Evolutionary conservation across 2,329 filamentous ascomycete genomes (phyloP), one percentile per base, ranked within the genome.

Genomic region (Pyricularia sp.): DNA sequence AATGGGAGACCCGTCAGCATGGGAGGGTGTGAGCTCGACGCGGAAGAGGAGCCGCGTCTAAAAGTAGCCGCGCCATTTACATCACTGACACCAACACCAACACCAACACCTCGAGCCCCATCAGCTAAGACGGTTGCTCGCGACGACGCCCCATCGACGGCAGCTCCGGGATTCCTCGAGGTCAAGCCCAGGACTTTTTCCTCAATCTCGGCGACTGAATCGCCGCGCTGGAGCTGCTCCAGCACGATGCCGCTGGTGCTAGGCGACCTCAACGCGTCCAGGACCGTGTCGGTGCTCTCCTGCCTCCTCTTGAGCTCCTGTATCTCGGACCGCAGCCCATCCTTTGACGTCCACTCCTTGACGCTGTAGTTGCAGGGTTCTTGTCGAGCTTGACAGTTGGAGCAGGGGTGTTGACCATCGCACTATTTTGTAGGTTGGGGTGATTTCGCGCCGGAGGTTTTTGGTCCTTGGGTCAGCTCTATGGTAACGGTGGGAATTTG

Each of bases 191-290:
- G 35, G 2, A 62, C 33, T 22, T 26, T 62, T 24, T 30, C 40
- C 61, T 62, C 61, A 24, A 62, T 62, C 22, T 62, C 24, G 35
- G 12, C 33, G n/a, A 62, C 33, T 8, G 61, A 44, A n/a, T 62
- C 61, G 33, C 61, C 61, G 35, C 61, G 61, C 61, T 62, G 61
- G 22, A 62, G 61, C 61, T 62, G 61, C 35, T 62, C 61, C 31
- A 62, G 33, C 12, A 62, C 33, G 4, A 44, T 40, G 2, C 22
- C 31, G 61, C 33, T 26, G 33, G 33, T 40, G 35, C 31, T 28
- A 8, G 61, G 61, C 5, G 61, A 62, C 33, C 61, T 40, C 61
- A 62, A 35, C 16, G 61, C 61, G 22, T 49, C 61, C 33, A 62
- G 12, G 61, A 62, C 33, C 22, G 61, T 44, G 7, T 49, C 61